Evolutionary conservation across 495 filamentous ascomycete species (phyloP), one percentile per base, ranked within the genome.

Genomic region (Podospora anserina): DNA sequence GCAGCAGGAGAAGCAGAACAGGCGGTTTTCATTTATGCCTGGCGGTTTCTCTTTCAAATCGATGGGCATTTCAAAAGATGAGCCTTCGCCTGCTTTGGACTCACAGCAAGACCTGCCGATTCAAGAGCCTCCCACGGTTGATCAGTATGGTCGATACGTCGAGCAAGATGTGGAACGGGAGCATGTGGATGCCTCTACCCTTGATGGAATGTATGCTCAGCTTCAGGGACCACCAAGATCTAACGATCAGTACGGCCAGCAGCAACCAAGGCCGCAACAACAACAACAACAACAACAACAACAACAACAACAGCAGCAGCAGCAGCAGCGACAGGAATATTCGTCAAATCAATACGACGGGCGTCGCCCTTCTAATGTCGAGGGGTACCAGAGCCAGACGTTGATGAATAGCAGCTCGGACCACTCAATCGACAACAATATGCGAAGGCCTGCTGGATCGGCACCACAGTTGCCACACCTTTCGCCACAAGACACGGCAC

Each of bases 21-120:
- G 88, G 65, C 84, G 89, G n/a, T 94, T 93, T 78, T 96, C 92
- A 2, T 86, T 99, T 59, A 82, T 98, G 16, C 92, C 92, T 0
- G 76, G 84, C 5, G 89, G 87, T 5, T 91, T 95, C 77, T 94
- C 91, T 23, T 79, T 87, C 76, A 89, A 86, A 74, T 81, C 82
- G 2, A 83, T 84, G 65, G 84, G 78, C 23, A 78, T 84, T 71
- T 75, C 82, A 70, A 84, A 82, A 70, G 83, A 86, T 19, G 77
- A 83, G 15, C 67, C 74, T 4, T 71, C 77, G 2, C 75, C 76
- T 3, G 71, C 78, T 58, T 69, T 65, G 13, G 80, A 82, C 15
- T 84, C 78, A 5, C 82, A 82, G 64, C 77, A 80, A 49, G 78
- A 83, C 66, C 73, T 82, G 32, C 82, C 79, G 0, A 84, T 83